Evolutionary conservation across 257 asterid genomes (phyloP).

Genomic region (Prunella vulgaris): DNA sequence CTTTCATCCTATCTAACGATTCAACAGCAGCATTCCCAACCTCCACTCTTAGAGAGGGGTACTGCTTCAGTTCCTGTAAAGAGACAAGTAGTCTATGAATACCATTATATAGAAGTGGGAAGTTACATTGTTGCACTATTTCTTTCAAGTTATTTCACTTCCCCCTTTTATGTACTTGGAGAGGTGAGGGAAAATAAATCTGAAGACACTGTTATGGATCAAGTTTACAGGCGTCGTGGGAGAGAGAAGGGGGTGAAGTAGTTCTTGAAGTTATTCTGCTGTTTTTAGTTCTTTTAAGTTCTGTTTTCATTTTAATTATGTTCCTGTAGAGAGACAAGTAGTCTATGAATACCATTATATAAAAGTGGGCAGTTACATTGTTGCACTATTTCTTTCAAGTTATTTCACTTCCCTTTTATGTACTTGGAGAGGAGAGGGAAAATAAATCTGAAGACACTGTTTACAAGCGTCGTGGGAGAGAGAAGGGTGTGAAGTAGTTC

Average conservation of each 20-base stretch:
- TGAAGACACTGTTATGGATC: too few relatives aligned
- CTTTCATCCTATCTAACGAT: constrained; percentile 90
- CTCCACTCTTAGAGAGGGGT: constrained; percentile 92
- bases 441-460: background rate
- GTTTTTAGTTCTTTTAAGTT: too few relatives aligned
- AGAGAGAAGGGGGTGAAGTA: too few relatives aligned
- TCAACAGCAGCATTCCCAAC: constrained; percentile 82
- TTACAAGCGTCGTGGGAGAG: too few relatives aligned
- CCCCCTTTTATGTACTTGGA: background rate
- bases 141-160: background rate
- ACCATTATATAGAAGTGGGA: background rate
- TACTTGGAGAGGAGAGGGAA: background rate
- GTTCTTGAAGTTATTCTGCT: too few relatives aligned
- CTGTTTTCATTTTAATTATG: too few relatives aligned
- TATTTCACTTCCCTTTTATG: background rate
- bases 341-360: background rate
- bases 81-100: constrained; percentile 10
- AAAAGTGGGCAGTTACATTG: background rate
- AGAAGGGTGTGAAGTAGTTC: too few relatives aligned
- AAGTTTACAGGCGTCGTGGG: too few relatives aligned
- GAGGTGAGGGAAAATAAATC: background rate
- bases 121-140: background rate
- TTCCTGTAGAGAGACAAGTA: constrained; percentile 50
- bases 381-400: background rate
- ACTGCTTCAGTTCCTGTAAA: constrained; percentile 89